Evolutionary conservation across 2,329 filamentous ascomycete genomes (phyloP), one percentile per base, ranked within the genome.

Genomic region (Aspergillus niger): DNA sequence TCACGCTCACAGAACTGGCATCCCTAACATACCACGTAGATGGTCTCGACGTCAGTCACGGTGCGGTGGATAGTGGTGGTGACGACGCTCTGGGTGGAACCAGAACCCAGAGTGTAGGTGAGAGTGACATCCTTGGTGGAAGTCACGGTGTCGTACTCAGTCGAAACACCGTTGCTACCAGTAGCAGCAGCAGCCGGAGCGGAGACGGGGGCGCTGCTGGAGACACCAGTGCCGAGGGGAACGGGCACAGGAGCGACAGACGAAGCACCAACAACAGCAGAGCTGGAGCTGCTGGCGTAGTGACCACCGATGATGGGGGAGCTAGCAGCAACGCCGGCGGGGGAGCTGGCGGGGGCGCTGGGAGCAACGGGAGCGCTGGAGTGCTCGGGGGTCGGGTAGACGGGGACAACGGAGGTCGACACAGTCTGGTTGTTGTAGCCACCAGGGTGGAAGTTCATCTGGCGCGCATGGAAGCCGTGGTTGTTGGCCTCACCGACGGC

Each of bases 51-150:
- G 15, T 66, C 53, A 47, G 73, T 76, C 32, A 65, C 63, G 48
- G 75, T 77, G 58, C 56, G 62, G 67, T 72, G 70, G 55, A 78
- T 69, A 13, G 76, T 77, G 48, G 70, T 77, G 26, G 76, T 78
- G 17, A 78, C 67, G 32, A 77, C 70, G 28, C 68, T 70, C 50
- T 70, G 72, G 5, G 73, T 71, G 22, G 69, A 68, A 43, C 76
- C 76, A 48, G 72, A 64, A 38, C 73, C 74, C 32, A 76, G 55
- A n/a, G 76, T 79, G 71, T 78, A 79, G 51, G 76, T 77, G 44
- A 79, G 41, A 32, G 71, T 74, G 60, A 75, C 47, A 59, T 71
- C 71, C 30, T 65, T 60, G 26, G 67, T 67, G 51, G 66, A 48
- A 17, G 64, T 65, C 39, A 53, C 57, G 32, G 67, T 65, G 24